These are phyloP conservation scores for Kockovaella imperatae DNA, from an alignment of 768 basidiomycete species.

Conservation along the genomic window DNA sequence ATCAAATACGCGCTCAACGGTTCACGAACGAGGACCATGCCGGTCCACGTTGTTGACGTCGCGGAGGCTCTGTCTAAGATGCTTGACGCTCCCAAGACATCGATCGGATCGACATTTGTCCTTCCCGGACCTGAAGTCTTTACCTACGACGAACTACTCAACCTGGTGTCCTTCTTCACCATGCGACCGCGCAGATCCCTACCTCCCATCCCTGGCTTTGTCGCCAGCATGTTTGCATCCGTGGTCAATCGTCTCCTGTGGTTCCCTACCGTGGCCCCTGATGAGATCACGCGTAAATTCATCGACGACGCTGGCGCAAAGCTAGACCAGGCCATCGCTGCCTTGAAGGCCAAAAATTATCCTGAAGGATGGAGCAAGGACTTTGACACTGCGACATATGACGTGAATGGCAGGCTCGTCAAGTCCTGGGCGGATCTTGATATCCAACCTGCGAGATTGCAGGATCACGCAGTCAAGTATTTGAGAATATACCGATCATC, in stretches of 20 bases:
- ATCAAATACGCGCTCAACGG: constrained; percentile 91
- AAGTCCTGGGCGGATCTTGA: constrained; percentile 81
- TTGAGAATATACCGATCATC: constrained; percentile 80
- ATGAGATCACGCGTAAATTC: constrained; percentile 81
- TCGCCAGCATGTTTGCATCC: constrained; percentile 60
- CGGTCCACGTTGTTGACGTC: constrained; percentile 89
- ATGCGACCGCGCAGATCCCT: constrained; percentile 63
- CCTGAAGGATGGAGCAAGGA: constrained; percentile 30
- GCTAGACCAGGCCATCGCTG: constrained; percentile 43
- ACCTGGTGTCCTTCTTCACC: constrained; percentile 69
- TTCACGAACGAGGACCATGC: constrained; percentile 75
- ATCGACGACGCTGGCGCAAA: constrained; percentile 62
- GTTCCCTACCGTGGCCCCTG: constrained; percentile 88
- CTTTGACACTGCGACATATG: constrained; percentile 2
- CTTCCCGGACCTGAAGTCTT: constrained; percentile 85
- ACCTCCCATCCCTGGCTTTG: constrained; percentile 64
- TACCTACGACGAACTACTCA: constrained; percentile 56
- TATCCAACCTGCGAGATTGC: constrained; percentile 72
- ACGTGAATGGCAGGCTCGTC: constrained; percentile 47
- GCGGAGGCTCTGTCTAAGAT: constrained; percentile 82
- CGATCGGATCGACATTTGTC: constrained; percentile 54
- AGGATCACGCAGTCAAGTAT: constrained; percentile 80
- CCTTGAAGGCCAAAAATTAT: constrained; percentile 7
- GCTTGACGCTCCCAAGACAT: constrained; percentile 54
- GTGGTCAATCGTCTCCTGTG: constrained; percentile 60